phyloP scores from a whole-genome alignment of 2,329 filamentous ascomycete species.

The Cryphonectria carpinicola region DNA sequence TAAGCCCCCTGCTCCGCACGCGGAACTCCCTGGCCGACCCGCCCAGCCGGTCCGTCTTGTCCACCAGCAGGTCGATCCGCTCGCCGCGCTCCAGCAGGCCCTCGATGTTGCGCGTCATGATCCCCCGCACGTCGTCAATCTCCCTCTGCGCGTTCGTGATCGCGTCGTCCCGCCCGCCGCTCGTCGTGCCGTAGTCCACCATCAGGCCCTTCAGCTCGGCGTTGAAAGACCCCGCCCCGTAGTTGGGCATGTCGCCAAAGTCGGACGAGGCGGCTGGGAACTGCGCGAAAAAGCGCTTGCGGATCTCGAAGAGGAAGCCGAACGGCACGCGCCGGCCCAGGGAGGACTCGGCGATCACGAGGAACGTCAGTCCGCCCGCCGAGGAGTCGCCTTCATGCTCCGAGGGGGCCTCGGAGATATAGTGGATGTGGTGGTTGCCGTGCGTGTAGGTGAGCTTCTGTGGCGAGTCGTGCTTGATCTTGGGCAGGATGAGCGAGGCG shows the following conservation, averaged over 20 bases:
- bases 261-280: slow-evolving; percentile 71
- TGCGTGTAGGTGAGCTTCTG: slow-evolving; percentile 96
- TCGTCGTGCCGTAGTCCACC: slow-evolving; percentile 81
- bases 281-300: slow-evolving; percentile 78
- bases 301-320: slow-evolving; percentile 88
- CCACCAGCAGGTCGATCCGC: slow-evolving; percentile 88
- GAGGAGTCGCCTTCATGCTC: slow-evolving; percentile 62
- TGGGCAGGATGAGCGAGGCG: slow-evolving; percentile 91
- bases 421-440: slow-evolving; percentile 91
- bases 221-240: slow-evolving; percentile 91
- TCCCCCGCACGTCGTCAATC: slow-evolving; percentile 89
- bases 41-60: slow-evolving; percentile 93
- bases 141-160: slow-evolving; percentile 82
- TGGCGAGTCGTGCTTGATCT: slow-evolving; percentile 78
- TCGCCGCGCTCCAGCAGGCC: slow-evolving; percentile 86
- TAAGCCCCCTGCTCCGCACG: slow-evolving; percentile 81
- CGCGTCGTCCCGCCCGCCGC: slow-evolving; percentile 76
- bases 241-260: slow-evolving; percentile 79
- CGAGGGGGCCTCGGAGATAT: slow-evolving; percentile 82
- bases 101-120: slow-evolving; percentile 97
- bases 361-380: slow-evolving; percentile 84
- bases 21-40: slow-evolving; percentile 89
- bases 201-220: slow-evolving; percentile 75
- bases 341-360: slow-evolving; percentile 81
- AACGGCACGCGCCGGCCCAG: slow-evolving; percentile 90